Conservation (phyloP, 805 yeast species). For the Wickerhamomyces canadensis region DNA sequence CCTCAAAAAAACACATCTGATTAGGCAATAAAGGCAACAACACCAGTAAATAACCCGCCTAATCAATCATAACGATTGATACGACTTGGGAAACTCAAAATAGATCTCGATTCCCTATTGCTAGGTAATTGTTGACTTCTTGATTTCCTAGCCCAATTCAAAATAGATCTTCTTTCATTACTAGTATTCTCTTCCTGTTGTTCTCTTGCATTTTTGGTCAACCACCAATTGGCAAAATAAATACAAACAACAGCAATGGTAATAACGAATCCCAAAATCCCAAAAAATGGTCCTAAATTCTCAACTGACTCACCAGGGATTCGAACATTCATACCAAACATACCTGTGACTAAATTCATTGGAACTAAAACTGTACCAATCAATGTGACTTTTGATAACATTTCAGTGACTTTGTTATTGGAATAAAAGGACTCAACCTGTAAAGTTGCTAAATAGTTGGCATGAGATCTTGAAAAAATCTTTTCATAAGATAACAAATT, state of each 20-base stretch:
- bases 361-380: slow-evolving; percentile 90
- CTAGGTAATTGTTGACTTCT: slow-evolving; percentile 10
- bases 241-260: slow-evolving; percentile 34
- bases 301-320: slow-evolving; percentile 64
- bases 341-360: slow-evolving; percentile 81
- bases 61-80: slow-evolving; percentile 21
- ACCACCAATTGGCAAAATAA: slow-evolving; percentile 37
- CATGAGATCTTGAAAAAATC: slow-evolving; percentile 85
- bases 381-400: slow-evolving; percentile 83
- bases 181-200: slow-evolving; percentile 10
- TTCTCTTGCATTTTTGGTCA: slow-evolving; percentile 29
- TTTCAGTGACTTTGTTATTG: slow-evolving; percentile 77
- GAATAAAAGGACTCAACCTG: slow-evolving; percentile 90
- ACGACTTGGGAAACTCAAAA: slow-evolving; percentile 21
- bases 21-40: too few species aligned
- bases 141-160: slow-evolving; percentile 18
- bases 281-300: slow-evolving; percentile 60
- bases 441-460: slow-evolving; percentile 87
- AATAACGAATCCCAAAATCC: slow-evolving; percentile 52
- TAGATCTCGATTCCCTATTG: slow-evolving; percentile 23
- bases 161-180: slow-evolving; percentile 30
- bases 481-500: slow-evolving; percentile 86
- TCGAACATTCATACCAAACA: slow-evolving; percentile 92
- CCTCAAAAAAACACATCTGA: too few species aligned
- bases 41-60: too few species aligned